Base-by-base conservation (phyloP, 441 rosid genomes). In the Mallotus repandus region DNA sequence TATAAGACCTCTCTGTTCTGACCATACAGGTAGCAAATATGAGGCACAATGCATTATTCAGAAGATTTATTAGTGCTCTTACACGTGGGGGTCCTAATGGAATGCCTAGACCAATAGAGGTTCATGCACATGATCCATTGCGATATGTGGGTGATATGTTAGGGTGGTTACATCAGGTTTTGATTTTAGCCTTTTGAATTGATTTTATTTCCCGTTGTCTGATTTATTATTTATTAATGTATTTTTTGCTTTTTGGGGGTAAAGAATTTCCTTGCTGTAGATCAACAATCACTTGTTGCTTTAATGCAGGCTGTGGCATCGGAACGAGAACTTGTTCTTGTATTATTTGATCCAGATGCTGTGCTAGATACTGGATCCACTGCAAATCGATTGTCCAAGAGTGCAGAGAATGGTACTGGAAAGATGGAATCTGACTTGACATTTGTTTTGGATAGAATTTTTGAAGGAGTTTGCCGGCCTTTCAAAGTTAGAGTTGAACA, bases 41-140 rank as follows among this genome's bases (percentile, higher is more conserved):
- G 93, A 91, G 99, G 83, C 98, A 96, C 63, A 88, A 96, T 84
- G 96, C 97, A 16, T 79, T 96, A 63, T 93, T 96, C 85, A 90
- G 99, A 85, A 85, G 99, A 82, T 93, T 96, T 81, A 90, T 96
- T 68, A 96, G 96, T 74, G 99, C 99, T 76, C 98, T 96, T 70
- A 96, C 99, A 61, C 96, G 97, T 59, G 99, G 99, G 74, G 98
- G 98, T 68, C 98, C 94, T 48, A 96, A 98, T 68, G 98, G 99
- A 76, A 80, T 91, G 86, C 98, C 99, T 67, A 88, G 98, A 84
- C 99, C 99, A 74, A 96, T 96, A 63, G 99, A 96, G 88, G 99
- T 96, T 81, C 98, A 91, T 84, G 99, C 98, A 57, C 97, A 96
- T 85, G 99, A 96, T 83, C 99, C 99, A 64, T 86, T 96, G 80